Evolutionary conservation across 495 filamentous ascomycete genomes (phyloP).

Genomic region (Staphylotrichum longicolle): DNA sequence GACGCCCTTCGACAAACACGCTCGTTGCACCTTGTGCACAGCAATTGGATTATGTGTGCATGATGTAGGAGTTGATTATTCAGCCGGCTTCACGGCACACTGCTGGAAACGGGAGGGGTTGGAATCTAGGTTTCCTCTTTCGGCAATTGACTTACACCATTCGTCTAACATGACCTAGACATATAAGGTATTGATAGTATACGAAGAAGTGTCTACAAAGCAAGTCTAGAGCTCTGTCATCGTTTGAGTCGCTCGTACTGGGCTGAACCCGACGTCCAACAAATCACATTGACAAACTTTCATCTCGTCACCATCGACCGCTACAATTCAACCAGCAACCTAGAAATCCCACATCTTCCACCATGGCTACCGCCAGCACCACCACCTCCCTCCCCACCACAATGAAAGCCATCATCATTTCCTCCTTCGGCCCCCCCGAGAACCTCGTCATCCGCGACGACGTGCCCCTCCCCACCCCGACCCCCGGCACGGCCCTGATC

Average conservation of each 20-base stretch:
- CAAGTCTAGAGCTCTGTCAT: background rate
- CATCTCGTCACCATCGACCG: too few relatives aligned
- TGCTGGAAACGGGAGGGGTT: background rate
- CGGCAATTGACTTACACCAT: background rate
- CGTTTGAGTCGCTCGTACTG: too few relatives aligned
- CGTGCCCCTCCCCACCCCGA: background rate
- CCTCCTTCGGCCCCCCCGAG: background rate
- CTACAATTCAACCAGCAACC: too few relatives aligned
- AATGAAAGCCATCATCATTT: constrained; percentile 2
- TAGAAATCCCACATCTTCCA: background rate
- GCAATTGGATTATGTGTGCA: too few relatives aligned
- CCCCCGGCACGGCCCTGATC: background rate
- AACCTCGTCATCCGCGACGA: background rate
- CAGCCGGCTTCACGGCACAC: background rate
- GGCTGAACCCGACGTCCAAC: background rate
- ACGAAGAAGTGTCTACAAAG: background rate
- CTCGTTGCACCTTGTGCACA: too few relatives aligned
- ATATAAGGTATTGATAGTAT: too few relatives aligned
- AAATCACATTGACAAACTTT: background rate
- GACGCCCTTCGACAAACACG: background rate
- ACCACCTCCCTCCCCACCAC: background rate
- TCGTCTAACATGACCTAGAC: background rate
- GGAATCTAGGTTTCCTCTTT: background rate
- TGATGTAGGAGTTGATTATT: background rate
- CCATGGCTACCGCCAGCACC: background rate